Conservation (phyloP, 257 asterid species). For the Cinchona pubescens region DNA sequence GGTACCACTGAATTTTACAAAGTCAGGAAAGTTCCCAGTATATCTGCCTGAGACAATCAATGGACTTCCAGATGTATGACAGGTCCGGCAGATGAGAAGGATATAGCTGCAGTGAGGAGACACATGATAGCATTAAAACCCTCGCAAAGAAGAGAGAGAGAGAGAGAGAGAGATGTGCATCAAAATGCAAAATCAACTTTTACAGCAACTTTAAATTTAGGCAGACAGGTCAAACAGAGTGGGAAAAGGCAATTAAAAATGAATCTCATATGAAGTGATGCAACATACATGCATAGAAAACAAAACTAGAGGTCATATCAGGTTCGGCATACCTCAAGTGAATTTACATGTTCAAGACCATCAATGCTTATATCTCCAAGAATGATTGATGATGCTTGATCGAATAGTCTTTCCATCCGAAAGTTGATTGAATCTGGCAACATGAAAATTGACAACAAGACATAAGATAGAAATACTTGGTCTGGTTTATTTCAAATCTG, state of each 20-base stretch:
- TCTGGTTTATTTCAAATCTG: background rate
- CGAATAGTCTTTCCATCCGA: conserved; percentile 63
- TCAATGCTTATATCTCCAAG: conserved; percentile 57
- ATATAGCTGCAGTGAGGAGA: conserved; percentile 52
- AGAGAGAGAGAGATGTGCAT: background rate
- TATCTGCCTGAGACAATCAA: conserved; percentile 74
- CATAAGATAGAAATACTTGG: background rate
- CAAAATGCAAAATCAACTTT: background rate
- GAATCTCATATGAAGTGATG: background rate
- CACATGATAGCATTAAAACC: background rate
- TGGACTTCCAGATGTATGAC: conserved; percentile 57
- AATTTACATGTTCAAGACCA: conserved; percentile 60
- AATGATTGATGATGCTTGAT: conserved; percentile 55
- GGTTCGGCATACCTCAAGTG: conserved; percentile 61
- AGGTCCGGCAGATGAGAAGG: conserved; percentile 66
- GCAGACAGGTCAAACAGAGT: background rate
- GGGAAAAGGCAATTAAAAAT: background rate
- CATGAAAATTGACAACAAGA: conserved; percentile 12
- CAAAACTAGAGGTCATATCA: background rate
- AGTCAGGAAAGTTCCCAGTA: conserved; percentile 57
- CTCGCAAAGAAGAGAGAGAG: background rate
- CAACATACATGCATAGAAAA: background rate
- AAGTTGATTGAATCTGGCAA: conserved; percentile 53
- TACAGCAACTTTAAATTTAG: background rate
- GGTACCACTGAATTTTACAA: conserved; percentile 51